Evolutionary conservation across 176 grass and related monocot genomes (phyloP).

Genomic region (Hsuehochloa calcarea): DNA sequence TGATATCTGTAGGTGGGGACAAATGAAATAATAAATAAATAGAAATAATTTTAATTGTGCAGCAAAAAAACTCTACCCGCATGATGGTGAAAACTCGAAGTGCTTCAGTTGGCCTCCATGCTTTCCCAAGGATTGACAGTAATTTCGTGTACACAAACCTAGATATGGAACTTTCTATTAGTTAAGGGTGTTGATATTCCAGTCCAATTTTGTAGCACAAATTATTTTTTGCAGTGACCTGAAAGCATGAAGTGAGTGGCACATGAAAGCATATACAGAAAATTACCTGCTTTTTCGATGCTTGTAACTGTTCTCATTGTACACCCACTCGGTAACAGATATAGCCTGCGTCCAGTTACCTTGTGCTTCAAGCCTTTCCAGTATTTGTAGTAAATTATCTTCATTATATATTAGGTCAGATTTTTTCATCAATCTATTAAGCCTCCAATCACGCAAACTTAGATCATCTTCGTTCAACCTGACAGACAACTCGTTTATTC

Average conservation of each 20-base stretch:
- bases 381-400: conserved; percentile 68
- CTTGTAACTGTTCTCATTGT: conserved; percentile 67
- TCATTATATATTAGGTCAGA: conserved; percentile 64
- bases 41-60: neutral
- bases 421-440: conserved; percentile 77
- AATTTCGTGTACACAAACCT: conserved; percentile 98
- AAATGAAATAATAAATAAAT: neutral
- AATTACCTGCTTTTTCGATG: conserved; percentile 85
- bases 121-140: conserved; percentile 80
- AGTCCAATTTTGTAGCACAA: neutral
- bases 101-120: conserved; percentile 72
- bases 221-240: neutral
- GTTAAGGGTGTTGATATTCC: neutral
- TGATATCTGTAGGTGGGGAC: conserved; percentile 4
- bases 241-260: neutral
- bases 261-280: neutral
- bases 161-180: conserved; percentile 28
- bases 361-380: conserved; percentile 57
- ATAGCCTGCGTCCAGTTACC: conserved; percentile 80
- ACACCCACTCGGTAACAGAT: conserved; percentile 84
- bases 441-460: conserved; percentile 71
- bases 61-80: conserved; percentile 40
- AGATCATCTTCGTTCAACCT: conserved; percentile 54
- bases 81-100: conserved; percentile 72
- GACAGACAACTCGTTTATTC: conserved; percentile 15